phyloP scores from a whole-genome alignment of 495 filamentous ascomycete genomes.

The Trichoderma asperelloides region DNA sequence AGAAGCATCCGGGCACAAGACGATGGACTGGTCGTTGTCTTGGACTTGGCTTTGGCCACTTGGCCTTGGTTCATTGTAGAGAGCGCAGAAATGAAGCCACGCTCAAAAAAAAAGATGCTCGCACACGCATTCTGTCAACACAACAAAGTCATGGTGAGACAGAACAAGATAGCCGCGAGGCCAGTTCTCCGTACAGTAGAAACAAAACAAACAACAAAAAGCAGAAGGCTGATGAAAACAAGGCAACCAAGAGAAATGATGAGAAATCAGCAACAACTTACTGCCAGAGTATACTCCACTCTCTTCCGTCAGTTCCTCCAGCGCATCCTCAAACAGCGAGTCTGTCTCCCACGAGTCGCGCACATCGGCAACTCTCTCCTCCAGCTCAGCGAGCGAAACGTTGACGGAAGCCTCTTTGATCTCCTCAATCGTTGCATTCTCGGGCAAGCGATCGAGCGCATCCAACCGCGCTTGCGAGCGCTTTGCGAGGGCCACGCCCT shows the following conservation, averaged over 20 bases:
- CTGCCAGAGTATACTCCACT: slow-evolving; percentile 45
- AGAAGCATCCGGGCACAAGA: background rate
- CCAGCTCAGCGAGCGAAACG: slow-evolving; percentile 32
- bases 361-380: slow-evolving; percentile 53
- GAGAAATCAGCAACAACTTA: slow-evolving; percentile 24
- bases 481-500: slow-evolving; percentile 1
- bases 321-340: slow-evolving; percentile 58
- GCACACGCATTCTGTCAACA: background rate
- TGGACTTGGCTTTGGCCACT: too few species aligned
- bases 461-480: background rate
- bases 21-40: too few species aligned
- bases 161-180: background rate
- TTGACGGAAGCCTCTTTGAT: slow-evolving; percentile 25
- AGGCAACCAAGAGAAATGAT: slow-evolving; percentile 17
- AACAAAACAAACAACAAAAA: slow-evolving; percentile 2
- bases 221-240: background rate
- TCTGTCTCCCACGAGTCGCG: slow-evolving; percentile 57
- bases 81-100: too few species aligned
- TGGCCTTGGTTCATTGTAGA: too few species aligned
- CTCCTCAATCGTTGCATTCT: slow-evolving; percentile 19
- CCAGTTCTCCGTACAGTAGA: background rate
- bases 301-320: slow-evolving; percentile 50
- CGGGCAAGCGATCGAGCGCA: slow-evolving; percentile 1
- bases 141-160: background rate
- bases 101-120: too few species aligned